Evolutionary conservation across 1,284 basidiomycete species (phyloP), one percentile per base, ranked within the genome.

Genomic region (Flammula alnicola): DNA sequence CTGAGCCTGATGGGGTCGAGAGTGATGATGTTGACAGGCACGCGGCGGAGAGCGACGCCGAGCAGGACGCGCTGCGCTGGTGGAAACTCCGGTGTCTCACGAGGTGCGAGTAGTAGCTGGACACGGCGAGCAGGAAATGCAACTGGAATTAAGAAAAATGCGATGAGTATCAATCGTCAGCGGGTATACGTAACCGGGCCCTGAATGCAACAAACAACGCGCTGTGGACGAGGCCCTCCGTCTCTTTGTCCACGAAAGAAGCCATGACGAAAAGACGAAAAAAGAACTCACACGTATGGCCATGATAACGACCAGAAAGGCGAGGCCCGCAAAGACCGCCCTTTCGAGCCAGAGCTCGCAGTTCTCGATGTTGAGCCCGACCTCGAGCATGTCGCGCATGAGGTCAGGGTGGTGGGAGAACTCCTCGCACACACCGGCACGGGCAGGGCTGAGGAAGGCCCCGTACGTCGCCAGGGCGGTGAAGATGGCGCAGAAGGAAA

Each of bases 321-420:
- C 79, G 37, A 86, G 70, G 29, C 80, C 72, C 0, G 71, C 81
- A 49, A 85, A 65, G 23, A 84, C 76, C 11, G 79, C 85, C 26
- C 81, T 75, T 63, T 86, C 86, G 41, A 89, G 77, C 86, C 86
- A 89, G 49, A 78, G 76, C 61, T 91, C 88, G 61, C 87, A 91
- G 58, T 88, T 89, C 67, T 90, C 88, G 23, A 86, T 69, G 54
- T 76, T 87, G 55, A 90, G 74, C 0, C 87, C 88, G 60, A 86
- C 76, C 58, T 88, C 86, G 31, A 77, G 75, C 66, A 87, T 67
- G 57, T 81, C 81, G n/a, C 83, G 80, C 68, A 91, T 76, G 37
- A 90, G 69, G 60, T 89, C 86, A 14, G 86, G 83, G 51, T 89
- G 85, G 43, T 81, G 76, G 3, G 86, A 84, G 25, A 90, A 70